Evolutionary conservation across 2,329 filamentous ascomycete genomes (phyloP), one percentile per base, ranked within the genome.

Genomic region (Colletotrichum echinochloae): DNA sequence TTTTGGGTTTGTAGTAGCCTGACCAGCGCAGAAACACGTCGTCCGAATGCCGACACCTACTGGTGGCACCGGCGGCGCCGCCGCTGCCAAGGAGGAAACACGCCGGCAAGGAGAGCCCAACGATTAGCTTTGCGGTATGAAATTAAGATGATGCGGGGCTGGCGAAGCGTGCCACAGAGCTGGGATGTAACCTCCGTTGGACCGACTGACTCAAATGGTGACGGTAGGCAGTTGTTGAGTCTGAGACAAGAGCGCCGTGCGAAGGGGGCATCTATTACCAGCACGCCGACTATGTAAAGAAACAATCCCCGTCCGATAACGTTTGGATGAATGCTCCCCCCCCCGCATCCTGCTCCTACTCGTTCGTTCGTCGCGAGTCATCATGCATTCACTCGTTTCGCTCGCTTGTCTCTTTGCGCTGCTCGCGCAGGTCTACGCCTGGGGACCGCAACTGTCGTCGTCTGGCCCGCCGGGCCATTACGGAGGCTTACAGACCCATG

Each of bases 401-500:
- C 5, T 71, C 12, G 23, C 62, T 52, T 60, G 37, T 51, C 62
- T 68, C 26, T n/a, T 71, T 16, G 52, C 52, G 18, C n/a, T 59
- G n/a, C 59, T 71, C 6, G 6, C 57, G 20, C 64, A 63, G 28
- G 64, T 49, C 37, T 37, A 23, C 30, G 68, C 59, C 16, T 71
- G 68, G 68, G 64, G 28, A 5, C 68, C 68, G 41, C 64, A 52
- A 20, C 1, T 26, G 33, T 68, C 64, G 35, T 4, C 23, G 8
- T 16, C 63, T 20, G 64, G 57, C n/a, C 30, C 68, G 11, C 68
- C 68, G 9, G 68, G 68, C 5, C 68, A 68, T 37, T 71, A 71
- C 49, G 68, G 68, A 37, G 68, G 68, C 14, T 20, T 37, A 46
- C 64, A 71, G 1, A 37, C 23, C 12, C 68, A 71, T 33, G 68